phyloP scores from a whole-genome alignment of 257 asterid genomes.

The Rehmannia glutinosa region DNA sequence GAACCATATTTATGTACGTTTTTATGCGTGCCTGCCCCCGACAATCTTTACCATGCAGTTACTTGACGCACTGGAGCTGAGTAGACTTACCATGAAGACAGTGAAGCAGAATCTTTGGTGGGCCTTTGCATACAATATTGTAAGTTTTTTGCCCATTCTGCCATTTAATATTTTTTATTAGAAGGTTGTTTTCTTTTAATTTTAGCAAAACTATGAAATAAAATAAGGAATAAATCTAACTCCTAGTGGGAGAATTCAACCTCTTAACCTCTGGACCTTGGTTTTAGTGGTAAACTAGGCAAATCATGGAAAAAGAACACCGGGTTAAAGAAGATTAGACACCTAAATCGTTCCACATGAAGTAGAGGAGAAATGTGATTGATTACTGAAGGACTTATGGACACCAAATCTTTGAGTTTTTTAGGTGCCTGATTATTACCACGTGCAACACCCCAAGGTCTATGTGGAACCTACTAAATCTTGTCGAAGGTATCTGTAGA shows the following conservation, averaged over 20 bases:
- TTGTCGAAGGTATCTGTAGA: too few relatives aligned
- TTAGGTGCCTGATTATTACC: too few relatives aligned
- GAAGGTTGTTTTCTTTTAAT: neutral
- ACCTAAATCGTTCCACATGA: neutral
- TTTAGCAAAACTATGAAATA: neutral
- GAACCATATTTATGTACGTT: neutral
- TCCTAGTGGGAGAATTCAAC: neutral
- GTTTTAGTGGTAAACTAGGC: neutral
- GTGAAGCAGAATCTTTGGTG: constrained; percentile 98
- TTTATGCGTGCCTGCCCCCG: constrained; percentile 4
- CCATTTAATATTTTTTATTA: constrained; percentile 7
- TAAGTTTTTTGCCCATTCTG: constrained; percentile 37
- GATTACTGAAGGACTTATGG: too few relatives aligned
- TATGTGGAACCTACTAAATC: too few relatives aligned
- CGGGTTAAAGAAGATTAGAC: neutral
- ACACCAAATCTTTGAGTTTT: too few relatives aligned
- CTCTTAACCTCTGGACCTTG: neutral
- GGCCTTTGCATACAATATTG: constrained; percentile 98
- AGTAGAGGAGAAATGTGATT: too few relatives aligned
- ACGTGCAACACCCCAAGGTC: too few relatives aligned
- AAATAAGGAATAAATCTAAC: neutral
- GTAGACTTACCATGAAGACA: constrained; percentile 93
- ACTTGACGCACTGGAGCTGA: constrained; percentile 95
- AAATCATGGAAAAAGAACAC: too few relatives aligned
- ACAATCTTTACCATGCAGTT: constrained; percentile 46